Evolutionary conservation across 1,139 yeast genomes (phyloP).

Genomic region (Tardiomyces blankii): DNA sequence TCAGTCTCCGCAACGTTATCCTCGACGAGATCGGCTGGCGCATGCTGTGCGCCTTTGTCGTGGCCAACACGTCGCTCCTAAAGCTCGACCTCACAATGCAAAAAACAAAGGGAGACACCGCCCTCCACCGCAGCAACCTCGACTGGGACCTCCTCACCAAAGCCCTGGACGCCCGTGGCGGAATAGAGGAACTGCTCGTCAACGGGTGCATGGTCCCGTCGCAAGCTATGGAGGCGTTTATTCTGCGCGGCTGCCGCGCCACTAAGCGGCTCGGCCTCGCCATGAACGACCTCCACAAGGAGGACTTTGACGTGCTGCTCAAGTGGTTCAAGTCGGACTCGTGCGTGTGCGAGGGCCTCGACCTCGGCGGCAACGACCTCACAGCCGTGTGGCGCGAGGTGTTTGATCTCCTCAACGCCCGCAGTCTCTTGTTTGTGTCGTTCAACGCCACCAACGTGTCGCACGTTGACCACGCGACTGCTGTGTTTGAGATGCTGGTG

Average conservation of each 20-base stretch:
- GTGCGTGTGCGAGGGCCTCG: conserved; percentile 65
- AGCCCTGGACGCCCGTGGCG: conserved; percentile 49
- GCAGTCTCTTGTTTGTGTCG: conserved; percentile 48
- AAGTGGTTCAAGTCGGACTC: conserved; percentile 49
- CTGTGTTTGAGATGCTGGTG: conserved; percentile 41
- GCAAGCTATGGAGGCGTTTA: conserved; percentile 33
- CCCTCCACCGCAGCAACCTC: conserved; percentile 48
- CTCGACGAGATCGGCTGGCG: conserved; percentile 67
- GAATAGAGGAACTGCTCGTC: conserved; percentile 71
- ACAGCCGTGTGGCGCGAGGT: conserved; percentile 36
- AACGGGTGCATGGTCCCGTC: conserved; percentile 66
- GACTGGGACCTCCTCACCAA: conserved; percentile 66
- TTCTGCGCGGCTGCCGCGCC: conserved; percentile 42
- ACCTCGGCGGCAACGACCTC: conserved; percentile 73
- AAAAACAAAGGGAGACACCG: conserved; percentile 9
- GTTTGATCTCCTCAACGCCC: conserved; percentile 23
- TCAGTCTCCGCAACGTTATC: conserved; percentile 70
- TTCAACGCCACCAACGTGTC: conserved; percentile 55
- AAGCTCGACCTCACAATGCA: conserved; percentile 49
- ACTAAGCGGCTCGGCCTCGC: conserved; percentile 76
- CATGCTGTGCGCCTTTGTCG: conserved; percentile 58
- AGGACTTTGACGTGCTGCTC: conserved; percentile 45
- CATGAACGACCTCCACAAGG: conserved; percentile 47
- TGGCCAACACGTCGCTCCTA: conserved; percentile 43
- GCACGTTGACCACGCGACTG: conserved; percentile 42